Percentiles rank a stretch among this genome's conserved stretches.
Evolutionary conservation across 352 stramenopile species (phyloP).

Genomic region (Globisporangium cederbergense): DNA sequence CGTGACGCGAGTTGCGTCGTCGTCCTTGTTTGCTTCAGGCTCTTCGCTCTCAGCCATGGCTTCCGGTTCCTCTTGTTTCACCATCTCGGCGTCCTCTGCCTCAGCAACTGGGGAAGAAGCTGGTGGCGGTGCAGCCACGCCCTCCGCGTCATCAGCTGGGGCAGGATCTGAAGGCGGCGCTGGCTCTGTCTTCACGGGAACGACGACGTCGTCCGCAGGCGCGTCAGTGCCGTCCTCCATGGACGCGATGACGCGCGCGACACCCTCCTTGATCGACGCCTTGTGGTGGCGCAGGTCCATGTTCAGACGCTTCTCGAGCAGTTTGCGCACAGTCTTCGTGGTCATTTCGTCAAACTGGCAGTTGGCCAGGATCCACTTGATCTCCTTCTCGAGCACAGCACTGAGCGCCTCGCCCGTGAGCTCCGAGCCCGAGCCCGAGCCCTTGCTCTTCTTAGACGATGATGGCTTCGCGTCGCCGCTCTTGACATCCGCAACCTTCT

Average conservation of each 20-base stretch:
- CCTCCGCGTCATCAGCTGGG: not conserved
- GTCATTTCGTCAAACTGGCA: slow-evolving; percentile 83
- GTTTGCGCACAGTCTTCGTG: slow-evolving; percentile 73
- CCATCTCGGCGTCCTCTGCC: not conserved
- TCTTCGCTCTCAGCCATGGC: slow-evolving; percentile 11
- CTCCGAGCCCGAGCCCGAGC: slow-evolving; percentile 2
- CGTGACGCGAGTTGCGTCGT: slow-evolving; percentile 17
- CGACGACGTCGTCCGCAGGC: slow-evolving; percentile 12
- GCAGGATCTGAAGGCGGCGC: not conserved
- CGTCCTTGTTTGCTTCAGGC: slow-evolving; percentile 8
- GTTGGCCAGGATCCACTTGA: slow-evolving; percentile 75
- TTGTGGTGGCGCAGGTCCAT: slow-evolving; percentile 78
- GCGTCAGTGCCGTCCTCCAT: slow-evolving; percentile 54
- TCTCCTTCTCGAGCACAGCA: slow-evolving; percentile 68
- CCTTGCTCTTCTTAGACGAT: slow-evolving; percentile 11
- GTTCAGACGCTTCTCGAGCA: slow-evolving; percentile 63
- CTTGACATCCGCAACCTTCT: slow-evolving; percentile 37
- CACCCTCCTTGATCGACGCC: slow-evolving; percentile 67
- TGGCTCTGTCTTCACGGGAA: slow-evolving; percentile 11
- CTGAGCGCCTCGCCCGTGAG: slow-evolving; percentile 44
- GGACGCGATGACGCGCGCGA: slow-evolving; percentile 68
- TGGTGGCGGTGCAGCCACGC: not conserved
- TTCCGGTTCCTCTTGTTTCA: slow-evolving; percentile 3
- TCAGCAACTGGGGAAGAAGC: not conserved
- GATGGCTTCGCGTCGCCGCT: slow-evolving; percentile 3